phyloP scores from a whole-genome alignment of 306 rosid genomes.

The Vachellia collinsii region DNA sequence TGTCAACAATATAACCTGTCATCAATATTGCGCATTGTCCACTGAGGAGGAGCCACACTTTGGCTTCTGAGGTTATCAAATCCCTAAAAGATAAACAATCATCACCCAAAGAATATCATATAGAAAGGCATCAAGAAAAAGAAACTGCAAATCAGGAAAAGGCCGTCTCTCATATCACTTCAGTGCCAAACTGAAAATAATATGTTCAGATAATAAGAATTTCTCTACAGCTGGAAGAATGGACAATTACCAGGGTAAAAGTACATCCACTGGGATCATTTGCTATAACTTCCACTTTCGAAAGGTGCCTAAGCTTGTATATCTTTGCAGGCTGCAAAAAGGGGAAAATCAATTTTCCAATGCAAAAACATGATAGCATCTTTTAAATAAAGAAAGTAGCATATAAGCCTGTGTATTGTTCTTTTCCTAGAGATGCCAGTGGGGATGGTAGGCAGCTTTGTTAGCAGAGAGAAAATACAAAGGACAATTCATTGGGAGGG shows the following conservation, averaged over 20 bases:
- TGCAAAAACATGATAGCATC: neutral
- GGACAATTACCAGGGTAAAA: constrained; percentile 80
- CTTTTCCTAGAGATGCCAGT: neutral
- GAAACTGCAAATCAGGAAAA: constrained; percentile 18
- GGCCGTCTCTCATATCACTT: constrained; percentile 14
- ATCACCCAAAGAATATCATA: constrained; percentile 22
- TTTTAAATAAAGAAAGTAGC: neutral
- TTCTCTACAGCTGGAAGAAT: constrained; percentile 1
- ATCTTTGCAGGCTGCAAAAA: constrained; percentile 86
- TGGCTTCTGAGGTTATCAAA: constrained; percentile 96
- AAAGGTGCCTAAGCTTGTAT: constrained; percentile 90
- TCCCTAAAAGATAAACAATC: constrained; percentile 65
- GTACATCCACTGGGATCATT: constrained; percentile 96
- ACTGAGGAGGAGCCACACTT: constrained; percentile 97
- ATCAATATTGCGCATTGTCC: constrained; percentile 95
- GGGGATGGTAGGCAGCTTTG: neutral
- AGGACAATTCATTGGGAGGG: neutral
- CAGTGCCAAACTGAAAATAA: constrained; percentile 21
- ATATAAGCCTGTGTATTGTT: neutral
- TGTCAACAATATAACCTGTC: constrained; percentile 68
- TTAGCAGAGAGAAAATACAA: neutral
- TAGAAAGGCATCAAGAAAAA: constrained; percentile 21
- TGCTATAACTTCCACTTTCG: constrained; percentile 88
- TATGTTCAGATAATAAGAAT: constrained; percentile 18
- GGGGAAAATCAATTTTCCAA: constrained; percentile 22